Evolutionary conservation across 129 eudicot species (phyloP), one percentile per base, ranked within the genome.

Genomic region (Escallonia herrerae): DNA sequence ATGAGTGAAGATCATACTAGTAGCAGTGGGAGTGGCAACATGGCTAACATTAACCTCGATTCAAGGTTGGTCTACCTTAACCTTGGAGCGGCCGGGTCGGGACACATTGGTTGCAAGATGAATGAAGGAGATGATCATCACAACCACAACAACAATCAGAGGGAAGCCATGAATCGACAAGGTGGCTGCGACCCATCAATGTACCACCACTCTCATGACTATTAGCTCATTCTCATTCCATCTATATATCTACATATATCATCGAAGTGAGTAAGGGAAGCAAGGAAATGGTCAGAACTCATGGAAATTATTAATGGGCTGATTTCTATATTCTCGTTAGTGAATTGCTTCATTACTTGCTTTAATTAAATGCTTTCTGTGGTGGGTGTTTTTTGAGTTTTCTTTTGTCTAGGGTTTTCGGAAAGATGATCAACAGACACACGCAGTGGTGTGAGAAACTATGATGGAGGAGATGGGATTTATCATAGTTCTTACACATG

Each of bases 31-130:
- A 70, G 89, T 49, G 80, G 85, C 40, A 76, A 74, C 72, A 58
- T 73, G 39, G 83, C 78, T 2, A 79, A 78, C 51, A 49, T 83
- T 68, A 81, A 74, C 62, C 74, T 86, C 15, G 91, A 90, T 77
- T 84, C 97, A 57, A 86, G 95, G 60, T 61, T 88, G 95, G 95
- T 81, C 56, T 87, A 85, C 74, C 57, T 93, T 62, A 88, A 93
- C 65, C 83, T 91, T 44, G 97, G 97, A 8, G 97, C 85, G 33
- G 66, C 72, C 4, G 71, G 79, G 11, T 64, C 81, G 4, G 77
- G 63, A 56, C 91, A 82, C 71, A 91, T 77, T 71, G 87, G 86
- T 41, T 70, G 84, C 53, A 77, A 78, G 22, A 74, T 86, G 70
- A 75, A 78, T 39, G 84, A 74, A 43, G 83, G 90, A 38, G 89